Evolutionary conservation across 2,329 filamentous ascomycete species (phyloP).

Genomic region (Pseudocercospora macadamiae): DNA sequence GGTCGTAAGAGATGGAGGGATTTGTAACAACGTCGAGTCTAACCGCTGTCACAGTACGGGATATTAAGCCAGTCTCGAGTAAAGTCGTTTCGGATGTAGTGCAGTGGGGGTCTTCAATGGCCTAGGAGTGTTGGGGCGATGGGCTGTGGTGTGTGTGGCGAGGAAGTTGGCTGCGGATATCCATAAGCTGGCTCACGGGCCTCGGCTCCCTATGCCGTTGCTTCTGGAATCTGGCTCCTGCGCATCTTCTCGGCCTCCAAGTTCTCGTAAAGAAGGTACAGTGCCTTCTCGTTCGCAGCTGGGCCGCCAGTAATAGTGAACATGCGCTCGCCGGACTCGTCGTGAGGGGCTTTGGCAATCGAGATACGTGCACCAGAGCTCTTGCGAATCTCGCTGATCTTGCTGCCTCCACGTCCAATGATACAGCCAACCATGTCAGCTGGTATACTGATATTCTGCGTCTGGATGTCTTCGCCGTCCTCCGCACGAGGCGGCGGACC

Average conservation of each 20-base stretch:
- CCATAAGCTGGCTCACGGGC: conserved; percentile 8
- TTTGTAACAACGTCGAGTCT: conserved; percentile 24
- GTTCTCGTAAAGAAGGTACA: conserved; percentile 98
- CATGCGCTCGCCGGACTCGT: conserved; percentile 98
- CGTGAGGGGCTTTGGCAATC: conserved; percentile 94
- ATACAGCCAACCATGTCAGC: conserved; percentile 99
- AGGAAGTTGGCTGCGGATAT: conserved; percentile 8
- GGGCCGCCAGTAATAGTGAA: conserved; percentile 98
- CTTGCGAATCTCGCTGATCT: conserved; percentile 99
- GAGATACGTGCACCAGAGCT: conserved; percentile 95
- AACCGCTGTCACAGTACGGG: conserved; percentile 16
- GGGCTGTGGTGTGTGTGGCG: conserved; percentile 13
- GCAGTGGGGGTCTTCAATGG: conserved; percentile 8
- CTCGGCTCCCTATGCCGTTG: conserved; percentile 37
- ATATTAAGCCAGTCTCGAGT: conserved; percentile 18
- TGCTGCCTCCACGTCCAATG: conserved; percentile 90
- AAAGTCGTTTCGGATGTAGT: conserved; percentile 1
- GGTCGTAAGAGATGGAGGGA: conserved; percentile 32
- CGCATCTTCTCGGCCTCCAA: conserved; percentile 99
- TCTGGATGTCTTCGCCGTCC: conserved; percentile 96
- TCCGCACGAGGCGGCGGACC: conserved; percentile 83
- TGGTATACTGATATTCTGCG: conserved; percentile 98
- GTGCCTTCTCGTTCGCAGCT: conserved; percentile 89
- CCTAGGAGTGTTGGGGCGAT: conserved; percentile 16
- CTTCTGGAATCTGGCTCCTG: conserved; percentile 72